Base-by-base conservation (phyloP, 768 basidiomycete genomes). In the Steccherinum ochraceum region DNA sequence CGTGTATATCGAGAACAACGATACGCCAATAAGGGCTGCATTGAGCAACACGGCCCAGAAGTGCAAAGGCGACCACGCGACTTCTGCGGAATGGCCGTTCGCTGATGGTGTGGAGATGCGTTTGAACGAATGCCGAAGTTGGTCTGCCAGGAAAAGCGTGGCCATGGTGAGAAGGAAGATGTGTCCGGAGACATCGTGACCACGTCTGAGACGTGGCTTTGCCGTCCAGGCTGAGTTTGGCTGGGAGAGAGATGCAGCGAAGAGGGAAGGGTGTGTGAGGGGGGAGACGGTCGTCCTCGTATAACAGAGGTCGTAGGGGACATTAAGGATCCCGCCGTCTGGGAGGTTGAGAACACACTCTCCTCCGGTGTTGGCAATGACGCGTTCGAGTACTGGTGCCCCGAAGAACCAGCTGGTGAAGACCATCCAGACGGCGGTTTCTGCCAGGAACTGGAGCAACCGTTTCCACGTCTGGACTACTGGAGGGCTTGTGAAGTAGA, bases 131-230 rank as follows among this genome's bases (percentile, higher is more conserved):
- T 77, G 73, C 16, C 74, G 69, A 25, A 94, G 65, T 65, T 93
- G 88, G 61, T 91, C 83, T 7, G 80, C 75, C 40, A 97, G 76
- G 65, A 96, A 88, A 21, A 95, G 71, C 12, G 77, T 70, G 12
- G 84, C 74, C 72, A 95, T 78, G 2, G 86, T 86, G 56, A 97
- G 76, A 54, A 98, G 76, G 71, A 96, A 97, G 24, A 93, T 74
- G 62, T 97, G 95, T 5, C 95, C 95, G 0, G 92, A 94, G 12
- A 97, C 81, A 60, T 98, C 95, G 64, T 96, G 93, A 0, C 95
- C 95, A 40, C 74, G 78, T 48, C 81, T 76, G 55, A 95, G 69
- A 24, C 86, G 71, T 7, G 93, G 89, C 2, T 66, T 59, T 0
- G 62, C 66, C 24, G 62, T 64, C 78, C 77, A 84, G 12, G 69